Conservation (phyloP, 2,329 filamentous ascomycete genomes). For the Talaromyces funiculosus region DNA sequence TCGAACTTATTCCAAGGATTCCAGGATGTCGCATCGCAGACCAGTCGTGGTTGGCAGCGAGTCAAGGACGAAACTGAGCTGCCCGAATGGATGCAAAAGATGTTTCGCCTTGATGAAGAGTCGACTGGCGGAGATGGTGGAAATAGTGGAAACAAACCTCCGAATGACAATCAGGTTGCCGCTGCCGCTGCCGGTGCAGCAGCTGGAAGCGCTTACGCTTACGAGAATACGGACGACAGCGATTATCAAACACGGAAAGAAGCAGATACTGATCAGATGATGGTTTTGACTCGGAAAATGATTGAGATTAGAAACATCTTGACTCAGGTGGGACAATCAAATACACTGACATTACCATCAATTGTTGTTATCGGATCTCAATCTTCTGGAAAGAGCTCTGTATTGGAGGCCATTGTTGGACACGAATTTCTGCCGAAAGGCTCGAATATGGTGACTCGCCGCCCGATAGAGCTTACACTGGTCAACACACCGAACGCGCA, state of each 20-base stretch:
- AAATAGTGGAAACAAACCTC: conserved; percentile 42
- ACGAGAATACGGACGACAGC: conserved; percentile 61
- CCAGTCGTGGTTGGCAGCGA: conserved; percentile 71
- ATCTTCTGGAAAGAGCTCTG: conserved; percentile 96
- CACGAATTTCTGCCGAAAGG: conserved; percentile 97
- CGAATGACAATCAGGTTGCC: conserved; percentile 51
- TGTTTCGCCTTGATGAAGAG: conserved; percentile 60
- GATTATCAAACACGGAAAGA: conserved; percentile 55
- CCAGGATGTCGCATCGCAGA: conserved; percentile 71
- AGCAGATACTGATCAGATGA: conserved; percentile 95
- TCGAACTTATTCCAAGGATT: conserved; percentile 65
- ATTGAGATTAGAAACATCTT: conserved; percentile 94
- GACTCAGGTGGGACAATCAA: conserved; percentile 86
- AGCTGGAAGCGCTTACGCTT: conserved; percentile 71
- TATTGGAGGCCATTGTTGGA: conserved; percentile 92
- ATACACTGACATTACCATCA: conserved; percentile 79
- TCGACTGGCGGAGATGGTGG: conserved; percentile 44
- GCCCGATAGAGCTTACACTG: conserved; percentile 91
- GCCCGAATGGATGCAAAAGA: conserved; percentile 72
- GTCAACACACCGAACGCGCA: conserved; percentile 87
- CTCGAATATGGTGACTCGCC: conserved; percentile 95
- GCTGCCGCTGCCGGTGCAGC: conserved; percentile 59
- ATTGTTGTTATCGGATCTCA: conserved; percentile 99
- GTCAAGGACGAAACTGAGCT: conserved; percentile 71
- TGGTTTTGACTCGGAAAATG: conserved; percentile 98